Conservation (phyloP, 306 rosid genomes). For the Medicago arabica region DNA sequence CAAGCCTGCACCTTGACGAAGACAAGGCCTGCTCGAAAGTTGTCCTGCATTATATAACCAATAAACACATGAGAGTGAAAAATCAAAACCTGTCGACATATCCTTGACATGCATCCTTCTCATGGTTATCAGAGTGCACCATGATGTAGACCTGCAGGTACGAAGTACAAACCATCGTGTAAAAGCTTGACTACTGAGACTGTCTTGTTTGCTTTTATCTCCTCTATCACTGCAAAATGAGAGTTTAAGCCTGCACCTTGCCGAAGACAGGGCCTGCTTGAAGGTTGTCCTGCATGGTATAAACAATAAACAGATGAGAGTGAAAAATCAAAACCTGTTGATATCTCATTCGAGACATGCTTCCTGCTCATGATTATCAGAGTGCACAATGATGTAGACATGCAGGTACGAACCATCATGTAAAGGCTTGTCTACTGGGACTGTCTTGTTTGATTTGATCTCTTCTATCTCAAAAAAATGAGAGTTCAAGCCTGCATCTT, state of each 20-base stretch:
- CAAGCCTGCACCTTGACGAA: slow-evolving; percentile 47
- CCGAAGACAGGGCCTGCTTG: slow-evolving; percentile 37
- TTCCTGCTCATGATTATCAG: slow-evolving; percentile 8
- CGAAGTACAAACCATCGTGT: slow-evolving; percentile 61
- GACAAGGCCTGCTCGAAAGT: slow-evolving; percentile 39
- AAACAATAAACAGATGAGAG: slow-evolving; percentile 45
- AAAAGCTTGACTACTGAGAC: slow-evolving; percentile 55
- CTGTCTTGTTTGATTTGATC: slow-evolving; percentile 45
- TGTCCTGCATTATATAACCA: slow-evolving; percentile 57
- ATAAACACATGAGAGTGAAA: slow-evolving; percentile 39
- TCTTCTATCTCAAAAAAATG: slow-evolving; percentile 37
- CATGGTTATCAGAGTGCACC: slow-evolving; percentile 15
- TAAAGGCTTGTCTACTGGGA: slow-evolving; percentile 53
- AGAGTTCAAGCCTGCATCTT: slow-evolving; percentile 50
- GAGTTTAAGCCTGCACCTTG: slow-evolving; percentile 50
- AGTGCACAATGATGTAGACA: background rate
- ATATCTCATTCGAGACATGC: slow-evolving; percentile 12
- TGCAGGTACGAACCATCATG: slow-evolving; percentile 54
- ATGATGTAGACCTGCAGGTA: slow-evolving; percentile 4
- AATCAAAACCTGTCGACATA: slow-evolving; percentile 29
- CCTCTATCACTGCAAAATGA: slow-evolving; percentile 41
- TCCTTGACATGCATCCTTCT: slow-evolving; percentile 8
- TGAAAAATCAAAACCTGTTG: slow-evolving; percentile 30
- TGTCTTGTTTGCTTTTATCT: slow-evolving; percentile 47
- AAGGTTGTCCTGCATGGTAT: slow-evolving; percentile 55